phyloP scores from a whole-genome alignment of 2,329 filamentous ascomycete species.

The Pochonia chlamydosporia region DNA sequence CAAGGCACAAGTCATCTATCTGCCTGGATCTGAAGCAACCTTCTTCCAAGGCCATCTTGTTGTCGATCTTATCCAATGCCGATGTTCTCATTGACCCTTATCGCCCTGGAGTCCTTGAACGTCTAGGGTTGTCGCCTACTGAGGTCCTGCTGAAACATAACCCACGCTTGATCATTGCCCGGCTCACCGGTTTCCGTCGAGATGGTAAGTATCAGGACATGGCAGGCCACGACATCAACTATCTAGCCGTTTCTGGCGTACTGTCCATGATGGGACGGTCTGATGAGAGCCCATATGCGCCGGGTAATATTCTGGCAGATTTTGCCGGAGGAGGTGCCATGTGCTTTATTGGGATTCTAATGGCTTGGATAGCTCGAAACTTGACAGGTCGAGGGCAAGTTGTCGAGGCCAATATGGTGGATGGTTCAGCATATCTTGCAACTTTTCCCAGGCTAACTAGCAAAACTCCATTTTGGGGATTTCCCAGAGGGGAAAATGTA shows the following conservation, averaged over 20 bases:
- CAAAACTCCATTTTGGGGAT: constrained; percentile 59
- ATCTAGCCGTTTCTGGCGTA: constrained; percentile 81
- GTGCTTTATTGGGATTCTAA: constrained; percentile 73
- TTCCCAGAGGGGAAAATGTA: constrained; percentile 63
- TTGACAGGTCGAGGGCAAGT: constrained; percentile 71
- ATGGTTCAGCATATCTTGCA: constrained; percentile 74
- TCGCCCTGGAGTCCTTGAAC: constrained; percentile 84
- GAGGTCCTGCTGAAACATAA: constrained; percentile 62
- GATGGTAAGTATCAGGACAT: constrained; percentile 81
- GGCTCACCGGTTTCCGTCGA: constrained; percentile 85
- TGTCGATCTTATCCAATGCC: constrained; percentile 57
- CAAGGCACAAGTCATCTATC: constrained; percentile 75
- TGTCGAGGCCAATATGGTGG: constrained; percentile 96
- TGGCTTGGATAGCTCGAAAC: constrained; percentile 66
- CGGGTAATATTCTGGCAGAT: constrained; percentile 79
- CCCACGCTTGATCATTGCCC: constrained; percentile 70
- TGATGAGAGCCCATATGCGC: constrained; percentile 68
- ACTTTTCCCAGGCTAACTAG: constrained; percentile 65
- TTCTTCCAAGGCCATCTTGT: constrained; percentile 64
- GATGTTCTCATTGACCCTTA: constrained; percentile 92
- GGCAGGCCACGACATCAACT: constrained; percentile 96
- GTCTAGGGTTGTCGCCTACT: constrained; percentile 72
- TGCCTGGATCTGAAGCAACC: constrained; percentile 69
- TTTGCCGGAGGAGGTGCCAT: constrained; percentile 85
- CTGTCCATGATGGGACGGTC: constrained; percentile 68